Evolutionary conservation across 176 grass and related monocot genomes (phyloP).

Genomic region (Zoysia pacifica): DNA sequence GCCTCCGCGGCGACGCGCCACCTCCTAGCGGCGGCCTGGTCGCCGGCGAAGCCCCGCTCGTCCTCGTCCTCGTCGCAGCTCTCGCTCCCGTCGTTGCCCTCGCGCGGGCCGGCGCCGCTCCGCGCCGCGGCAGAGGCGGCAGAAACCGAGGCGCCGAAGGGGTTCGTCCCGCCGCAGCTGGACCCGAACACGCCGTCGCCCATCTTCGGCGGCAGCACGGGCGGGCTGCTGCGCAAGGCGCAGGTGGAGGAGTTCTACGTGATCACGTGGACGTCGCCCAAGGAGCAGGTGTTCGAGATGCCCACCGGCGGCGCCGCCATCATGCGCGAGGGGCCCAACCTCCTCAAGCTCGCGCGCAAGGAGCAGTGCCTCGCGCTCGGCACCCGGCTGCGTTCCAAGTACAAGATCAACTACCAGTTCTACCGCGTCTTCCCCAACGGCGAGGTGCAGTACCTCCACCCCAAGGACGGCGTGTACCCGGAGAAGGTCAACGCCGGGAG

Average conservation of each 20-base stretch:
- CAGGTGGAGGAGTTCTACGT: conserved; percentile 99
- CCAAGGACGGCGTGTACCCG: conserved; percentile 99
- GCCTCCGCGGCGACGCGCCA: conserved; percentile 59
- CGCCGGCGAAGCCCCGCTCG: conserved; percentile 30
- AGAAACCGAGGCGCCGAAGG: conserved; percentile 50
- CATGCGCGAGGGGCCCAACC: conserved; percentile 94
- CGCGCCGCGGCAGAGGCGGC: conserved; percentile 8
- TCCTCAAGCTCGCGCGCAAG: conserved; percentile 92
- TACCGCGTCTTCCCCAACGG: conserved; percentile 98
- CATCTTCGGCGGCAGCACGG: conserved; percentile 96
- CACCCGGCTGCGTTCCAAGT: conserved; percentile 78
- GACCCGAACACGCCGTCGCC: conserved; percentile 93
- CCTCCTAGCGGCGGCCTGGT: conserved; percentile 41
- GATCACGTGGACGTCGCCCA: conserved; percentile 95
- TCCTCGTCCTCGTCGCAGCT: neutral
- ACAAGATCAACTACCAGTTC: conserved; percentile 99
- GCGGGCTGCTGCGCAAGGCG: conserved; percentile 90
- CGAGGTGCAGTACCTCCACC: conserved; percentile 99
- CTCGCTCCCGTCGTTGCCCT: conserved; percentile 31
- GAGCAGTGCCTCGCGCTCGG: conserved; percentile 97
- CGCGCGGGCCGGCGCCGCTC: conserved; percentile 30
- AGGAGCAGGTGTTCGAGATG: conserved; percentile 99
- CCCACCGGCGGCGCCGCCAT: conserved; percentile 88
- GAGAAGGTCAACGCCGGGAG: conserved; percentile 95
- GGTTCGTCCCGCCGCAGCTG: conserved; percentile 92